Conservation (phyloP, 2,329 filamentous ascomycete species). For the Acephala macrosclerotiorum region DNA sequence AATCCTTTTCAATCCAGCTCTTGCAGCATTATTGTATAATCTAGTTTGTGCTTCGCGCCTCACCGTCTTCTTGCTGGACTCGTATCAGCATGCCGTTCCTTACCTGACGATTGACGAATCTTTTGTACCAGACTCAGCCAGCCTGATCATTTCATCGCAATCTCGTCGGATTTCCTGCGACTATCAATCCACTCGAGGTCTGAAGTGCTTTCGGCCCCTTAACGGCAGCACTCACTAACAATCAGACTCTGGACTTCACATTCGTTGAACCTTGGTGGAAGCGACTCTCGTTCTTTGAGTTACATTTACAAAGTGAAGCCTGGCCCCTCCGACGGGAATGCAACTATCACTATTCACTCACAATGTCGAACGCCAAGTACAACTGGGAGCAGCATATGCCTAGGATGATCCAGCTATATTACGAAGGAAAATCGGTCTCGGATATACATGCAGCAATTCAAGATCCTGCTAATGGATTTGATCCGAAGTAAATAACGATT, state of each 20-base stretch:
- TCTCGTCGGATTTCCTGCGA: neutral
- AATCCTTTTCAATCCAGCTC: neutral
- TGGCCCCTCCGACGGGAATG: neutral
- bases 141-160: neutral
- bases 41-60: slow-evolving; percentile 1
- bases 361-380: neutral
- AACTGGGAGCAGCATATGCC: neutral
- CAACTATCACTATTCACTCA: neutral
- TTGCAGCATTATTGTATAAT: neutral
- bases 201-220: neutral
- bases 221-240: neutral
- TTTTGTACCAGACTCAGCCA: neutral
- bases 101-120: slow-evolving; percentile 16
- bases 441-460: slow-evolving; percentile 3
- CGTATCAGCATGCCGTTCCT: slow-evolving; percentile 24
- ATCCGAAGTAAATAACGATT: neutral
- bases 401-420: neutral
- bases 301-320: too few species aligned
- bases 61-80: slow-evolving; percentile 24
- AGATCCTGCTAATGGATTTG: neutral
- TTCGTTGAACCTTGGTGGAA: neutral
- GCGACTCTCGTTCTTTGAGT: neutral
- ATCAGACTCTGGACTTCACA: neutral
- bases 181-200: too few species aligned
- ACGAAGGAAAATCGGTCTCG: neutral